These are phyloP conservation scores for Eucalyptus polybractea DNA, from an alignment of 345 rosid species.

Conservation along the genomic window DNA sequence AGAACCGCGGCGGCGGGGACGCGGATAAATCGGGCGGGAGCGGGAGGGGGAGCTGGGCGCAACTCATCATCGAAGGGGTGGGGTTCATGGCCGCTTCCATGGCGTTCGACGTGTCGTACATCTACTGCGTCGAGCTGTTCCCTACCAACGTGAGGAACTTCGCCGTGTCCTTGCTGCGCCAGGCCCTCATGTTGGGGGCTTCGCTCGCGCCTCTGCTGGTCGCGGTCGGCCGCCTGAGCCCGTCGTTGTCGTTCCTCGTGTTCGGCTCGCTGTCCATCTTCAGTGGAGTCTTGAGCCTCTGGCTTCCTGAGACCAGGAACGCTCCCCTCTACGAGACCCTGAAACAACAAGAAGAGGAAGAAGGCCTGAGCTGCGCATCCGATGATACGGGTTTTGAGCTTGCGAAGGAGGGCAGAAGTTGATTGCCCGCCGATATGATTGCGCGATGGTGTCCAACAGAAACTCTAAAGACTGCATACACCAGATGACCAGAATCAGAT, in stretches of 20 bases:
- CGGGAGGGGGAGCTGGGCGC: slow-evolving; percentile 41
- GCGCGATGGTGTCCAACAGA: too few relatives aligned
- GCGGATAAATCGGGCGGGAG: slow-evolving; percentile 1
- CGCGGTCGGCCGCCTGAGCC: slow-evolving; percentile 37
- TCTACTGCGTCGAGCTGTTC: slow-evolving; percentile 59
- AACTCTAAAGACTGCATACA: neutral
- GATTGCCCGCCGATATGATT: neutral
- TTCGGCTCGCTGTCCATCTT: slow-evolving; percentile 36
- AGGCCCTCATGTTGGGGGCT: slow-evolving; percentile 64
- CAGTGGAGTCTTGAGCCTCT: slow-evolving; percentile 38
- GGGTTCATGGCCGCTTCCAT: slow-evolving; percentile 67
- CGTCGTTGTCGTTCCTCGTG: slow-evolving; percentile 38
- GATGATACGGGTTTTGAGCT: neutral
- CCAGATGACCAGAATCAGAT: neutral
- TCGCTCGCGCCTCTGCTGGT: slow-evolving; percentile 58
- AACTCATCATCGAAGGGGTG: slow-evolving; percentile 30
- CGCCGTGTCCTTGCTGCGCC: slow-evolving; percentile 46
- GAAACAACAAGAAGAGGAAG: slow-evolving; percentile 35
- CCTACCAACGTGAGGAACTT: slow-evolving; percentile 66
- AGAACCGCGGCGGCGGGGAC: neutral
- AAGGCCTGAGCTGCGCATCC: neutral
- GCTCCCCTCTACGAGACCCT: slow-evolving; percentile 60
- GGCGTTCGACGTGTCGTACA: slow-evolving; percentile 44
- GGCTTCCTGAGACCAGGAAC: slow-evolving; percentile 55
- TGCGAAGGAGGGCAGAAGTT: neutral